A percentile compares a stretch with the other conserved stretches of the same genome.
Evolutionary conservation across 2,329 filamentous ascomycete genomes (phyloP).

Genomic region (Penicillium verrucosum): DNA sequence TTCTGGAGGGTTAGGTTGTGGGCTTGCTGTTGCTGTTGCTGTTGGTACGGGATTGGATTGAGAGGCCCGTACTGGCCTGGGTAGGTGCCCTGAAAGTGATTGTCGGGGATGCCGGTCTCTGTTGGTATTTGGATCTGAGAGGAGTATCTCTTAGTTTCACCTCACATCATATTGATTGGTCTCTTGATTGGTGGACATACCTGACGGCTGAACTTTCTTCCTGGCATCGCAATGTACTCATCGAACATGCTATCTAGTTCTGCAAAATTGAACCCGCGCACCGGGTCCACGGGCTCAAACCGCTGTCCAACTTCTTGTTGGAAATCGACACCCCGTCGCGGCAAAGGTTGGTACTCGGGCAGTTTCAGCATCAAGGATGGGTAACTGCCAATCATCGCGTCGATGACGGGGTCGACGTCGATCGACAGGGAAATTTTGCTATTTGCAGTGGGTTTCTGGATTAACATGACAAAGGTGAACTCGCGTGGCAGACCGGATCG

Average conservation of each 20-base stretch:
- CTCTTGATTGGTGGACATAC: slow-evolving; percentile 4
- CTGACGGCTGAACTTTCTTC: slow-evolving; percentile 35
- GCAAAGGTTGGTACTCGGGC: slow-evolving; percentile 38
- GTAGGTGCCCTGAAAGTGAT: slow-evolving; percentile 2
- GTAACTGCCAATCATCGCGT: slow-evolving; percentile 42
- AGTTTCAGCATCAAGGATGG: slow-evolving; percentile 41
- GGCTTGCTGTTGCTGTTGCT: slow-evolving; percentile 2
- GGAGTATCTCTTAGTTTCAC: neutral
- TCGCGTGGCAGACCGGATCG: slow-evolving; percentile 50
- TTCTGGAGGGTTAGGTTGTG: slow-evolving; percentile 3
- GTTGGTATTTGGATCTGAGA: slow-evolving; percentile 16
- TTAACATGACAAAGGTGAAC: slow-evolving; percentile 51
- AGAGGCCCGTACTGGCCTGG: slow-evolving; percentile 8
- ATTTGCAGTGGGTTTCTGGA: slow-evolving; percentile 45
- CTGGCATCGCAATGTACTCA: slow-evolving; percentile 47
- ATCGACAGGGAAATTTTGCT: slow-evolving; percentile 40
- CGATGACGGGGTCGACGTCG: slow-evolving; percentile 45
- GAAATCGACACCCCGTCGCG: slow-evolving; percentile 40
- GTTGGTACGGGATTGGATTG: slow-evolving; percentile 11
- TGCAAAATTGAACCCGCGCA: slow-evolving; percentile 48
- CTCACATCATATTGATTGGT: neutral
- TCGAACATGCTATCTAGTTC: slow-evolving; percentile 41
- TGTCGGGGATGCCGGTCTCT: slow-evolving; percentile 2
- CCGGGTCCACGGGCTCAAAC: slow-evolving; percentile 37
- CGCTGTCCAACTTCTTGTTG: slow-evolving; percentile 44